Evolutionary conservation across 2,329 filamentous ascomycete species (phyloP).

Genomic region (Hymenoscyphus fructigenus): DNA sequence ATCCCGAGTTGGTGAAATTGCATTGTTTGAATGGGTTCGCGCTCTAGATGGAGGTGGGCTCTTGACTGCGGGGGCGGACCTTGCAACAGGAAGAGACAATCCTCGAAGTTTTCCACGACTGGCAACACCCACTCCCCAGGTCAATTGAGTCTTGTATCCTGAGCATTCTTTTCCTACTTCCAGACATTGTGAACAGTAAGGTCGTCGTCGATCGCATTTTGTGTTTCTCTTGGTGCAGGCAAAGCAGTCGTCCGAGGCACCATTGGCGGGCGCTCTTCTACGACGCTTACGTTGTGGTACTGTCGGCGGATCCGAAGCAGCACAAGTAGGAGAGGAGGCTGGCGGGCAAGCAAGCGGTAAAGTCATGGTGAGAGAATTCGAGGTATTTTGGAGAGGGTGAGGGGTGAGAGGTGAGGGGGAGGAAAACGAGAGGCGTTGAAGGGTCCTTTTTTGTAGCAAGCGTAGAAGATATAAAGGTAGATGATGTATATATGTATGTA

Average conservation of each 20-base stretch:
- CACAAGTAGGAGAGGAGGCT: conserved; percentile 22
- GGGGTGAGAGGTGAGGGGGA: neutral
- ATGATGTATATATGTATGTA: neutral
- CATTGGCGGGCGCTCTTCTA: conserved; percentile 83
- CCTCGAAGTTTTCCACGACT: conserved; percentile 93
- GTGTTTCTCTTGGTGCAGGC: conserved; percentile 80
- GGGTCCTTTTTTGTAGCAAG: conserved; percentile 10
- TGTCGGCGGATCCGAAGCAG: conserved; percentile 31
- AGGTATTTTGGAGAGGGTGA: neutral
- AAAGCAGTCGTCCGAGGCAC: conserved; percentile 93
- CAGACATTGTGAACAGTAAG: conserved; percentile 93
- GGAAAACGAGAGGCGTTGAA: conserved; percentile 15
- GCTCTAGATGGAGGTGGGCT: conserved; percentile 33
- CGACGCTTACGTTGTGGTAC: conserved; percentile 59
- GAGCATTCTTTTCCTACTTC: conserved; percentile 90
- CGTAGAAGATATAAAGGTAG: neutral
- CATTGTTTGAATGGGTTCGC: conserved; percentile 31
- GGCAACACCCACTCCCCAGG: conserved; percentile 93
- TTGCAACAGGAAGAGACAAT: conserved; percentile 71
- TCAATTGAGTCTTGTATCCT: conserved; percentile 94
- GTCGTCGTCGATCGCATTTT: conserved; percentile 86
- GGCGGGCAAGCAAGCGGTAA: conserved; percentile 37
- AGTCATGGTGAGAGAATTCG: conserved; percentile 31
- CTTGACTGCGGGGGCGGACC: conserved; percentile 49
- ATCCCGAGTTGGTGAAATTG: conserved; percentile 20